Percentiles rank a stretch among this genome's conserved stretches.
Evolutionary conservation across 225 moss, liverwort and hornwort species (phyloP).

Genomic region (Pseudisothecium myosuroides): DNA sequence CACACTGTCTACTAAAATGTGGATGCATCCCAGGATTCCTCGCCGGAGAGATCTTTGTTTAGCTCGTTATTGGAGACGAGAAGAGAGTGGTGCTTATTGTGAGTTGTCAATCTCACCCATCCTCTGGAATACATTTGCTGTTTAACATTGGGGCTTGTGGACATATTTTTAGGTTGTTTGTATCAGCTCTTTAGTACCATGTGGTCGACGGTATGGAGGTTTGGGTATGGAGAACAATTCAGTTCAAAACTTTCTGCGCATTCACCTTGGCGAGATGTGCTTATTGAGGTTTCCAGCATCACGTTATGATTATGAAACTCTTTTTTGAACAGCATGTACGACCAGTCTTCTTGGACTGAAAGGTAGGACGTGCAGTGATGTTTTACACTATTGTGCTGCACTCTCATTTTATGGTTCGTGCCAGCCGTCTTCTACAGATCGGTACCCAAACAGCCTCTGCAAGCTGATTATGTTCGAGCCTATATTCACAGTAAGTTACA

Average conservation of each 20-base stretch:
- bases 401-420: slow-evolving; percentile 37
- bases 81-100: slow-evolving; percentile 70
- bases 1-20: neutral
- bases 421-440: slow-evolving; percentile 74
- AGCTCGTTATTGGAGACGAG: slow-evolving; percentile 68
- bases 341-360: neutral
- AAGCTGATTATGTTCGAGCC: slow-evolving; percentile 55
- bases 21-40: slow-evolving; percentile 25
- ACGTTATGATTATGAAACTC: neutral
- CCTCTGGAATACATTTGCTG: neutral
- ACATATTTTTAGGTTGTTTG: neutral
- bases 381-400: slow-evolving; percentile 2
- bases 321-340: neutral
- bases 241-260: neutral
- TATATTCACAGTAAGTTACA: slow-evolving; percentile 48
- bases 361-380: neutral
- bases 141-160: neutral
- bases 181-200: neutral
- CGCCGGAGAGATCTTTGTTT: slow-evolving; percentile 62
- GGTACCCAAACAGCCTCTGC: slow-evolving; percentile 35
- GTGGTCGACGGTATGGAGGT: neutral
- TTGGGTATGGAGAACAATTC: neutral
- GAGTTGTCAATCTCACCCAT: slow-evolving; percentile 2
- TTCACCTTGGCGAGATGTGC: neutral
- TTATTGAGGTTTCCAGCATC: neutral